Evolutionary conservation across 2,329 filamentous ascomycete genomes (phyloP), one percentile per base, ranked within the genome.

Genomic region (Beauveria rudraprayagi): DNA sequence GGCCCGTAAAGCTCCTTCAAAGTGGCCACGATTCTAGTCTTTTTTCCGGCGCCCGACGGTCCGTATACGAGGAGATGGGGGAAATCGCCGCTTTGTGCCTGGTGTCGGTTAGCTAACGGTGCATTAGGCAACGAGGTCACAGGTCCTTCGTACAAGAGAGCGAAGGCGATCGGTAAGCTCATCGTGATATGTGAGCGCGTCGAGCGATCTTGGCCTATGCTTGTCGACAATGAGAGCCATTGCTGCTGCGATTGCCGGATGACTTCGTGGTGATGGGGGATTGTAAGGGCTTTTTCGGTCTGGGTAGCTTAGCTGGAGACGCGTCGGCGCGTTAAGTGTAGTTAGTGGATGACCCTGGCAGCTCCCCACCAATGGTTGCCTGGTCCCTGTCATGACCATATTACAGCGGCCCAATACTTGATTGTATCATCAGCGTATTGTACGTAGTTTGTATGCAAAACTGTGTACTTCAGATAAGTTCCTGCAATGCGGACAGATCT

Each of bases 81-180:
- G 72, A 99, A 99, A 74, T 99, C 95, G 68, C 93, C 92, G 76
- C 90, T 95, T 83, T 95, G 91, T 60, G 94, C 94, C 92, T 96
- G 67, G 47, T 10, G 47, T 63, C 68, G 63, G 65, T 63, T 61
- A 61, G 58, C 37, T 22, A 26, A n/a, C 3, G 17, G 14, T 37
- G 58, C 9, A 37, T 26, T 55, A n/a, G 10, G 22, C 8, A 41
- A 6, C 5, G 4, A 16, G 24, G 37, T n/a, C 11, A 5, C 3
- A 1, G 24, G 47, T 1, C 28, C 7, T 62, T 67, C 83, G 68
- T 84, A 96, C 92, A 65, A 99, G 81, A 34, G 94, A 91, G 67
- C 87, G 86, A 52, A 99, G 83, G 62, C 93, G 86, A 28, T 91
- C 88, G 11, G 94, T 97, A 50, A 99, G 84, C 65, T 96, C 91